Evolutionary conservation across 345 rosid species (phyloP).

Genomic region (Erysimum cheiranthoides): DNA sequence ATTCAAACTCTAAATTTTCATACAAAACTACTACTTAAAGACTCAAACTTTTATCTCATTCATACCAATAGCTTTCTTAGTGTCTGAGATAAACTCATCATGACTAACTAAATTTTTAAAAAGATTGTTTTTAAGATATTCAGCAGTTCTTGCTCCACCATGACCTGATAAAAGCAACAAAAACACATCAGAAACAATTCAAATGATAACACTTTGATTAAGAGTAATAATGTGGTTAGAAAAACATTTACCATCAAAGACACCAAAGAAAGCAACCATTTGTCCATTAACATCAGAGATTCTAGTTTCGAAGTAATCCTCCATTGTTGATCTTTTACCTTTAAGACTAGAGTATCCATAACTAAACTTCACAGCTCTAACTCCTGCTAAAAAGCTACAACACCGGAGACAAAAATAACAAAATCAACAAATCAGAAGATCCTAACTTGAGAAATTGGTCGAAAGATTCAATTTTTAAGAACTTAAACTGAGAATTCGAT

Average conservation of each 20-base stretch:
- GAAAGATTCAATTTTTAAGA: too few species aligned
- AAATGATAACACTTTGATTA: not conserved
- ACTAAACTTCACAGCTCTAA: constrained; percentile 82
- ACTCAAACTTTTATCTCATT: not conserved
- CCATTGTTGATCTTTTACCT: constrained; percentile 95
- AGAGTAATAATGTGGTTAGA: not conserved
- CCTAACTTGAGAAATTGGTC: constrained; percentile 1
- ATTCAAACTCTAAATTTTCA: not conserved
- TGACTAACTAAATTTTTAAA: constrained; percentile 85
- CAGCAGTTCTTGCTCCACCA: constrained; percentile 97
- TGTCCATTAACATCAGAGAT: constrained; percentile 93
- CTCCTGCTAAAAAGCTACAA: constrained; percentile 42
- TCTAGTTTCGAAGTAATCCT: constrained; percentile 94
- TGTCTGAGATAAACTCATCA: constrained; percentile 81
- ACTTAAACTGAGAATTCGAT: not conserved
- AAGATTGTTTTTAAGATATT: constrained; percentile 86
- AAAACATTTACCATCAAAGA: constrained; percentile 79
- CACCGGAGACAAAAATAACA: not conserved
- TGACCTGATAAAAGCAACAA: constrained; percentile 61
- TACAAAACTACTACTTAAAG: not conserved
- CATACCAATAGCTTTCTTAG: constrained; percentile 89
- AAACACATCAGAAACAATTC: constrained; percentile 6
- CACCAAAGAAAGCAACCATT: constrained; percentile 97
- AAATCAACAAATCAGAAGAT: constrained; percentile 29
- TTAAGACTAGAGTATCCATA: constrained; percentile 96